Base-by-base conservation (phyloP, 495 filamentous ascomycete species). In the Hypoxylon lienhwacheense region DNA sequence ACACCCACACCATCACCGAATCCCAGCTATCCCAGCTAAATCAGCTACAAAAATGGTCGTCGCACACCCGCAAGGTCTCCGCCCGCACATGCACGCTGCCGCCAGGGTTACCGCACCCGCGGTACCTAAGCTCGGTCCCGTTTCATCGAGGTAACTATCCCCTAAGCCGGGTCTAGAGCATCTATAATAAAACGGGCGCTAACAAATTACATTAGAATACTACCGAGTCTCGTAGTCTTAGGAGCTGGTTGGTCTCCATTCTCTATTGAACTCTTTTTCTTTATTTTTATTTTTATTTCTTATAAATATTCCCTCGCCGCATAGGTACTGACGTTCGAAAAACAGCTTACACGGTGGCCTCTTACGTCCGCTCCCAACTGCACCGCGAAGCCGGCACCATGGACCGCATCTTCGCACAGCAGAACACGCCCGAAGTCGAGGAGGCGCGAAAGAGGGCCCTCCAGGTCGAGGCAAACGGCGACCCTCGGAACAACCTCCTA, bases 391-490 rank as follows among this genome's bases (percentile, higher is more conserved):
- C 71, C 24, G 53, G 59, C 10, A 56, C 60, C 21, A 66, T 74
- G 63, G 70, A 74, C 57, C 53, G 59, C 25, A 70, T 71, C 56
- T 74, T 72, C 41, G 47, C 71, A 0, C 66, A 74, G 48, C 67
- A 74, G 44, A 72, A 74, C 55, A 70, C 71, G 0, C 65, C 71
- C 21, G 53, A 65, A 12, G 70, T 71, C 21, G 59, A 69, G 35
- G 55, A 55, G 24, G 53, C 67, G 5, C 42, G 71, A 37, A 70
- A 62, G 25, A 49, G 39, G 22, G 55, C 25, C 15, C 51, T 68
- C 6, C 31, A 59, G 22, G 62, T 74, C 22, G 70, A 71, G 12
- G 47, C 34, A 14, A 65, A 70, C 55, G 71, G 71, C 5, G 70
- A 74, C 36, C 71, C 71, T 2, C 55, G 70, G 29, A 70, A 71